Evolutionary conservation across 805 yeast genomes (phyloP).

Genomic region (Ogataea minuta): DNA sequence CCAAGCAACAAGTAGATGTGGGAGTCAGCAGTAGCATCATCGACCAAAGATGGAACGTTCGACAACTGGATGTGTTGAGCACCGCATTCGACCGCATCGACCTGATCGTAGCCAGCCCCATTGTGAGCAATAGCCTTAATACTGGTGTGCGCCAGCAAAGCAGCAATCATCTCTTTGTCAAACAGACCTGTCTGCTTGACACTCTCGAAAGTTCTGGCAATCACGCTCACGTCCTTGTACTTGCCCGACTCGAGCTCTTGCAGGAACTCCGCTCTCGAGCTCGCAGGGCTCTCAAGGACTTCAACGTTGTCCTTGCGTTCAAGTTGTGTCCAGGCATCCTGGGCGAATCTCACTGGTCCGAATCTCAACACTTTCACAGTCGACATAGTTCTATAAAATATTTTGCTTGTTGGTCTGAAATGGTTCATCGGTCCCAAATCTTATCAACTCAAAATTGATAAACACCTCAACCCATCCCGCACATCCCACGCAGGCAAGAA

Average conservation of each 20-base stretch:
- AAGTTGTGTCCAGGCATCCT: constrained; percentile 56
- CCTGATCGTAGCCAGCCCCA: constrained; percentile 61
- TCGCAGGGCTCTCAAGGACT: constrained; percentile 44
- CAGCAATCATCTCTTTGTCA: constrained; percentile 41
- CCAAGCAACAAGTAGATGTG: constrained; percentile 50
- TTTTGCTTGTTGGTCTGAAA: background rate
- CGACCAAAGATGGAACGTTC: constrained; percentile 53
- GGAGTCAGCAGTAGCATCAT: constrained; percentile 57
- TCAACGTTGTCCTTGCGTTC: constrained; percentile 35
- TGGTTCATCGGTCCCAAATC: constrained; percentile 3
- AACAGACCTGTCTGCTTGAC: constrained; percentile 40
- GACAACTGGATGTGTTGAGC: constrained; percentile 44
- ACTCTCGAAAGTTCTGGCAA: constrained; percentile 44
- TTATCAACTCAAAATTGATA: constrained; percentile 1
- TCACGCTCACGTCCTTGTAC: constrained; percentile 35
- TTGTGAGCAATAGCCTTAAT: constrained; percentile 45
- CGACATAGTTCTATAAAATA: constrained; percentile 21
- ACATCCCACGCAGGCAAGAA: constrained; percentile 6
- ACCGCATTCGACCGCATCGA: constrained; percentile 43
- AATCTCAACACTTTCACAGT: constrained; percentile 59
- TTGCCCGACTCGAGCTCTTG: constrained; percentile 36
- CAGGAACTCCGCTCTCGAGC: constrained; percentile 41
- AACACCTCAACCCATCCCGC: constrained; percentile 3
- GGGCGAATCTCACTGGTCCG: constrained; percentile 60
- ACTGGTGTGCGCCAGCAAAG: constrained; percentile 33